Percentiles rank a stretch among this genome's conserved stretches.
Conservation (phyloP, 495 filamentous ascomycete species). For the Rhizodiscina lignyota region DNA sequence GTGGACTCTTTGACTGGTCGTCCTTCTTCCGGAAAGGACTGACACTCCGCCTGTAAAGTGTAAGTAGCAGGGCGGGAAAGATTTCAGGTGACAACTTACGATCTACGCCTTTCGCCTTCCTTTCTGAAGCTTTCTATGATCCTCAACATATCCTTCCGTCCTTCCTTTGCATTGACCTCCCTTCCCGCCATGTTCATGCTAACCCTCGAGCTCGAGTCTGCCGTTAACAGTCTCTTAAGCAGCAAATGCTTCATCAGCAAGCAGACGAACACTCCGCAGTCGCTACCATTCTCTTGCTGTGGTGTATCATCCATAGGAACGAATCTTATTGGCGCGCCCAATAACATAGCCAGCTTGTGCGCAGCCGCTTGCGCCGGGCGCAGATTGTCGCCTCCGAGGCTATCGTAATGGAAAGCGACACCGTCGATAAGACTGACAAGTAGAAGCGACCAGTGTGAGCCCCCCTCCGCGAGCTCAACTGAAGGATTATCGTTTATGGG, state of each 20-base stretch:
- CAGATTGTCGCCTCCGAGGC: constrained; percentile 59
- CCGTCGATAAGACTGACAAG: constrained; percentile 79
- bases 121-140: constrained; percentile 69
- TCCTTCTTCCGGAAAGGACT: constrained; percentile 11
- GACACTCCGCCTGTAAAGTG: constrained; percentile 10
- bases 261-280: constrained; percentile 95
- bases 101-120: constrained; percentile 66
- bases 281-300: constrained; percentile 79
- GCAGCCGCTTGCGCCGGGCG: constrained; percentile 50
- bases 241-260: constrained; percentile 81
- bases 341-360: constrained; percentile 41
- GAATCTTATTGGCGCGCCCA: constrained; percentile 50
- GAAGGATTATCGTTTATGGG: constrained; percentile 84
- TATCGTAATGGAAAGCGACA: constrained; percentile 94
- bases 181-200: constrained; percentile 80
- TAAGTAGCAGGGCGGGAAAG: background rate
- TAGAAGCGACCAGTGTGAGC: constrained; percentile 88
- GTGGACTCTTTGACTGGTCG: constrained; percentile 14
- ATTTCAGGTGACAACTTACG: constrained; percentile 29
- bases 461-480: constrained; percentile 62
- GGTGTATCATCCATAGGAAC: constrained; percentile 68
- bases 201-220: constrained; percentile 63
- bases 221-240: constrained; percentile 61
- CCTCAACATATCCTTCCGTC: constrained; percentile 73
- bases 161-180: constrained; percentile 55